phyloP scores from a whole-genome alignment of 202 grass and related monocot species.

The Digitaria exilis region DNA sequence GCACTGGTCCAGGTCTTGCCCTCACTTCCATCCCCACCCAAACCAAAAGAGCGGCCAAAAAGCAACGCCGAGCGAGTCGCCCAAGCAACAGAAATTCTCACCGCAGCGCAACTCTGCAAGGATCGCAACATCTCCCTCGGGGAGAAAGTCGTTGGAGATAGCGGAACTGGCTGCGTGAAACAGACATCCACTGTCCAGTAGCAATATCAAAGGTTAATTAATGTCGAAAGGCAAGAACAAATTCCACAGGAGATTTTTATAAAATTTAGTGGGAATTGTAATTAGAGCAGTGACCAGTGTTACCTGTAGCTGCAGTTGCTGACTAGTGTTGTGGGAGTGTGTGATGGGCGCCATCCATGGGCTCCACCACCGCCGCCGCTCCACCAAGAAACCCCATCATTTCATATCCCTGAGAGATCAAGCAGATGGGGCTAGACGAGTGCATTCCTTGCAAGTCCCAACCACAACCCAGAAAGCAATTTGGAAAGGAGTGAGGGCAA shows the following conservation, averaged over 20 bases:
- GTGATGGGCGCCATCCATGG: slow-evolving; percentile 39
- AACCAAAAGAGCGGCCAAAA: slow-evolving; percentile 36
- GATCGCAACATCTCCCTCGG: slow-evolving; percentile 16
- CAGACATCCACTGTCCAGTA: slow-evolving; percentile 29
- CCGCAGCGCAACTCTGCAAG: too few species aligned
- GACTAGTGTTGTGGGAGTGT: slow-evolving; percentile 14
- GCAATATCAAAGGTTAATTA: slow-evolving; percentile 9
- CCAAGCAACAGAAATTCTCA: slow-evolving; percentile 36
- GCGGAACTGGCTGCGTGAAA: slow-evolving; percentile 31
- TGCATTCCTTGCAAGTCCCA: slow-evolving; percentile 49
- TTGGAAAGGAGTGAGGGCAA: slow-evolving; percentile 48
- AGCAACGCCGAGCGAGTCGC: not conserved
- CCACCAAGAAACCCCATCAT: slow-evolving; percentile 64
- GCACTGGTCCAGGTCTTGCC: slow-evolving; percentile 38
- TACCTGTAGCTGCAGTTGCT: slow-evolving; percentile 37
- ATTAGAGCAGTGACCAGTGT: slow-evolving; percentile 33
- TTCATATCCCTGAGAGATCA: slow-evolving; percentile 37
- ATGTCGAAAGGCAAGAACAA: slow-evolving; percentile 34
- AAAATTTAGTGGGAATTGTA: not conserved
- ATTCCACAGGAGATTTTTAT: not conserved
- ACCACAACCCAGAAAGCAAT: slow-evolving; percentile 42
- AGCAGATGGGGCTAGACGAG: slow-evolving; percentile 43
- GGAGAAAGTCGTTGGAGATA: slow-evolving; percentile 29
- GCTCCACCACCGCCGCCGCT: slow-evolving; percentile 32
- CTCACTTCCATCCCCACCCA: slow-evolving; percentile 11